Evolutionary conservation across 108 stramenopile genomes (phyloP), one percentile per base, ranked within the genome.

Genomic region (Tribonema minus): DNA sequence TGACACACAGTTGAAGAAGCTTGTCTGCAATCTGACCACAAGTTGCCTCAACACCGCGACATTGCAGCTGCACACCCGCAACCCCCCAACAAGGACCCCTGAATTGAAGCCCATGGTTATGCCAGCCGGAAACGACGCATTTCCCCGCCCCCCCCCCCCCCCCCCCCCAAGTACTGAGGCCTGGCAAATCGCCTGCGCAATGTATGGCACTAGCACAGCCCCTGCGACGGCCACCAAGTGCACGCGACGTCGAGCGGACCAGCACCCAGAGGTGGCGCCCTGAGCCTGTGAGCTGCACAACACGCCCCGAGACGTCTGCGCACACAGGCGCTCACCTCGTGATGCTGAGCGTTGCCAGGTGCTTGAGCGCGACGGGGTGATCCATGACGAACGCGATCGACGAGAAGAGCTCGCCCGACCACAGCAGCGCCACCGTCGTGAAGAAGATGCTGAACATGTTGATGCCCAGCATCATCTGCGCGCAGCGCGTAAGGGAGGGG

Each of bases 391-490:
- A 85, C 0, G 28, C 27, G 25, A 85, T n/a, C 30, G 70, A 60
- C 9, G 28, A 25, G 33, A 33, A 36, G 60, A 85, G 78, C 23
- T 58, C 73, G 26, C 73, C 73, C 5, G 30, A 28, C 54, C 27
- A 25, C 32, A 84, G 29, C 1, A 85, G 68, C 3, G 76, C 27
- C 9, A 35, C 40, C 23, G 20, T 3, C 0, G 84, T 85, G 36
- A 85, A 61, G 20, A 86, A 0, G 26, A 85, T 71, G 1, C 84
- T 82, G 81, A 82, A 87, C n/a, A 32, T 29, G 78, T 87, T 85
- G 12, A 87, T 82, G 28, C 86, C 84, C 32, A 85, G 60, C 86
- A 87, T 87, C 84, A 87, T 85, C 69, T 87, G 82, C 20, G 9
- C 9, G 46, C 3, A 67, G 46, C 20, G n/a, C n/a, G n/a, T n/a